These are phyloP conservation scores for Xerocomus minutiporus DNA, from an alignment of 1,284 basidiomycete genomes.

Conservation along the genomic window DNA sequence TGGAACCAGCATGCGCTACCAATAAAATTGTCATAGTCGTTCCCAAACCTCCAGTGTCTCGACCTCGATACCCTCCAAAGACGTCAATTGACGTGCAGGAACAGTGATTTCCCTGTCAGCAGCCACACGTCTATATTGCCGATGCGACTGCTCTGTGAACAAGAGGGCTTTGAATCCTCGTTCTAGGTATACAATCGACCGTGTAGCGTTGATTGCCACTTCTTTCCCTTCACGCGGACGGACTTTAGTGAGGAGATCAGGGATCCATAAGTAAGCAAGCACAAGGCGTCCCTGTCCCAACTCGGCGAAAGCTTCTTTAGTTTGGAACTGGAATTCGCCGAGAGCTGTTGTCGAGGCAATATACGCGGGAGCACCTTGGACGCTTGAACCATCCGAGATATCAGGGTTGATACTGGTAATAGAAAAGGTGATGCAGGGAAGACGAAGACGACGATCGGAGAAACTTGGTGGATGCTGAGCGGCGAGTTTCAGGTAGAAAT, in stretches of 20 bases:
- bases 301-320: not conserved
- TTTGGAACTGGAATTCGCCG: constrained; percentile 2
- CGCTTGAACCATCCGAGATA: not conserved
- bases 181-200: constrained; percentile 9
- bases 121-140: constrained; percentile 8
- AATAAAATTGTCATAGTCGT: not conserved
- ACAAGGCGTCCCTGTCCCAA: not conserved
- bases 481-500: not conserved
- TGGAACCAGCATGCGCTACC: too few species aligned
- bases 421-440: constrained; percentile 14
- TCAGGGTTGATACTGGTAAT: not conserved
- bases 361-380: not conserved
- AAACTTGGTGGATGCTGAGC: not conserved
- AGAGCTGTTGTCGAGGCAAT: constrained; percentile 1
- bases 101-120: constrained; percentile 3
- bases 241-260: constrained; percentile 3
- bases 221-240: not conserved
- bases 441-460: constrained; percentile 4
- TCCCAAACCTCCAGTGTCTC: constrained; percentile 3
- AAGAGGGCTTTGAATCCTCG: constrained; percentile 12
- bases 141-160: constrained; percentile 2
- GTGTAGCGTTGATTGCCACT: not conserved
- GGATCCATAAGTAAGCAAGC: constrained; percentile 13
- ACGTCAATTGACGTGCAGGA: not conserved
- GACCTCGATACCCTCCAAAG: not conserved